Percentiles rank a stretch among this genome's conserved stretches.
These are phyloP conservation scores for Pseudopediastrum boryanum DNA, from an alignment of 139 green algal genomes.

Conservation along the genomic window DNA sequence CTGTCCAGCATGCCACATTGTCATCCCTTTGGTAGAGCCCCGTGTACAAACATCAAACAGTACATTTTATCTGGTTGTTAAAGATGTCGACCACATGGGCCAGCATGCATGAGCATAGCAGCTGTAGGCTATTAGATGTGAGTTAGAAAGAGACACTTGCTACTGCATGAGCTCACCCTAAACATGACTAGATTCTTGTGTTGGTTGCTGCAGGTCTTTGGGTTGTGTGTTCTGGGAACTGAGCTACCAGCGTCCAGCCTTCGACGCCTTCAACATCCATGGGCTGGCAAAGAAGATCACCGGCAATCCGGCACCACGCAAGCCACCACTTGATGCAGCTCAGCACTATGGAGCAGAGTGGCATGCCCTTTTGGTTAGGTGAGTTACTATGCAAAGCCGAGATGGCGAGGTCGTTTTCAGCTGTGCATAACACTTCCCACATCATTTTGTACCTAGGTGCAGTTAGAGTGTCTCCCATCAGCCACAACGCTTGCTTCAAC, in stretches of 20 bases:
- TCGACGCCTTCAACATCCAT: slow-evolving; percentile 71
- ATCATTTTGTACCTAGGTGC: neutral
- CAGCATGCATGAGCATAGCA: too few relatives aligned
- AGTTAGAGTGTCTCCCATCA: too few relatives aligned
- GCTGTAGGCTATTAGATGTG: too few relatives aligned
- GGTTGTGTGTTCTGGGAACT: slow-evolving; percentile 73
- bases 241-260: slow-evolving; percentile 56
- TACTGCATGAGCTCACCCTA: too few relatives aligned
- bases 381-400: neutral
- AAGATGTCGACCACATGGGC: too few relatives aligned
- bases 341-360: slow-evolving; percentile 36
- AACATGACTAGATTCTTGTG: too few relatives aligned
- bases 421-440: neutral
- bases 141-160: too few relatives aligned
- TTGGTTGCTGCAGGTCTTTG: slow-evolving; percentile 62
- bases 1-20: too few relatives aligned
- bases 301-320: slow-evolving; percentile 11
- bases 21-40: too few relatives aligned
- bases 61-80: too few relatives aligned
- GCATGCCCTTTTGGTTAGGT: neutral
- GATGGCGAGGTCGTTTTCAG: slow-evolving; percentile 4
- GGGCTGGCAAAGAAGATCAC: slow-evolving; percentile 39
- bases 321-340: slow-evolving; percentile 19
- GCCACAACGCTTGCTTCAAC: too few relatives aligned
- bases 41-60: too few relatives aligned